phyloP scores from a whole-genome alignment of 2,329 filamentous ascomycete species.

The Bipolaris gigantea region DNA sequence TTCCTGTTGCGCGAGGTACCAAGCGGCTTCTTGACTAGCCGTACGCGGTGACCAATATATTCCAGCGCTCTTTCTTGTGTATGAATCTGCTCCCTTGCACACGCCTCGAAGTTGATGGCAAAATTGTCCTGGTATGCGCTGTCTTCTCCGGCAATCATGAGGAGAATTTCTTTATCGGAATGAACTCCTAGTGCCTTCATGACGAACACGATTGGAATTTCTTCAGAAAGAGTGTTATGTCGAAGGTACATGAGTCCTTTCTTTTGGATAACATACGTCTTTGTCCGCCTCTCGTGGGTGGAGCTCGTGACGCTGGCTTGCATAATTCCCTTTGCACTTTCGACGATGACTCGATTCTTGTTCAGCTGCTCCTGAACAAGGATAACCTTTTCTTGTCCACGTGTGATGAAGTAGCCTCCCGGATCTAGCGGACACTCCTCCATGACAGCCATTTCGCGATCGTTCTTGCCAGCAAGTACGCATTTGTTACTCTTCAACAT shows the following conservation, averaged over 20 bases:
- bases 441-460: conserved; percentile 85
- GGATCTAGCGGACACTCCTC: conserved; percentile 96
- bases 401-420: conserved; percentile 96
- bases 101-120: conserved; percentile 91
- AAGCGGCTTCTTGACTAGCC: conserved; percentile 69
- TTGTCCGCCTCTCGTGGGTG: conserved; percentile 95
- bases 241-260: conserved; percentile 87
- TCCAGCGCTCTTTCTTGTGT: conserved; percentile 96
- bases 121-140: conserved; percentile 92
- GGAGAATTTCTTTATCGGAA: conserved; percentile 91
- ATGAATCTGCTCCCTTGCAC: conserved; percentile 77
- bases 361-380: conserved; percentile 97
- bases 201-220: conserved; percentile 91
- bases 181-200: conserved; percentile 92
- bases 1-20: conserved; percentile 64
- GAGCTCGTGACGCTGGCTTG: conserved; percentile 92
- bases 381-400: conserved; percentile 98
- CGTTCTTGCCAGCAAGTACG: conserved; percentile 78
- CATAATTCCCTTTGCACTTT: conserved; percentile 91
- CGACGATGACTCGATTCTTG: conserved; percentile 98
- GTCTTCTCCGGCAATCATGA: conserved; percentile 86
- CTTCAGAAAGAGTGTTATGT: conserved; percentile 91
- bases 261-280: conserved; percentile 93
- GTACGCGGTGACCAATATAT: conserved; percentile 79
- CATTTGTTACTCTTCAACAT: conserved; percentile 98